These are phyloP conservation scores for Lactarius deliciosus DNA, from an alignment of 768 basidiomycete species.

Conservation along the genomic window DNA sequence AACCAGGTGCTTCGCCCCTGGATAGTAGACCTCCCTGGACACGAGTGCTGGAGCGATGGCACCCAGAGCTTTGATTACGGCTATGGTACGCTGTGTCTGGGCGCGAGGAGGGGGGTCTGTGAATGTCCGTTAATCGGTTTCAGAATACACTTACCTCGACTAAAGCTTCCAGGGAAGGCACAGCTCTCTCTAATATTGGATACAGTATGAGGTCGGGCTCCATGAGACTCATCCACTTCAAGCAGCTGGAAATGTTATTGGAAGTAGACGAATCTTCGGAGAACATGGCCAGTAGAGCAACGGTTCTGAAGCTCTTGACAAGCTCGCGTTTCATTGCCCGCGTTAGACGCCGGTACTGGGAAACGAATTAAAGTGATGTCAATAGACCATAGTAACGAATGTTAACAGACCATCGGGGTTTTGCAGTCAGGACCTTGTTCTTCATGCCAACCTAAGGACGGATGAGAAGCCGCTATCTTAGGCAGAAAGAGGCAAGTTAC, in stretches of 20 bases:
- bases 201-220: conserved; percentile 85
- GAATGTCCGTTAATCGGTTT: not conserved
- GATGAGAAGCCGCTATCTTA: conserved; percentile 12
- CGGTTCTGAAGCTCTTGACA: conserved; percentile 77
- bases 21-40: conserved; percentile 75
- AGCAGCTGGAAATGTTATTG: conserved; percentile 70
- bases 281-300: conserved; percentile 87
- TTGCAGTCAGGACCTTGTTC: conserved; percentile 78
- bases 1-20: conserved; percentile 78
- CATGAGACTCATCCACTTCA: conserved; percentile 81
- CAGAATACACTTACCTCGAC: conserved; percentile 56
- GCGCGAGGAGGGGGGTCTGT: conserved; percentile 11
- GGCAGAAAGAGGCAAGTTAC: conserved; percentile 38
- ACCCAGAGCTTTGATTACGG: conserved; percentile 82
- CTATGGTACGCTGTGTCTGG: conserved; percentile 80
- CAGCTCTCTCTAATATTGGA: conserved; percentile 78
- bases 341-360: conserved; percentile 72
- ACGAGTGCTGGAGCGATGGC: conserved; percentile 79
- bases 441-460: conserved; percentile 63
- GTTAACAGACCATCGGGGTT: conserved; percentile 56
- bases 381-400: not conserved
- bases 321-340: conserved; percentile 78
- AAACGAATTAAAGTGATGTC: conserved; percentile 11
- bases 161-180: conserved; percentile 85
- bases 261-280: conserved; percentile 77